Base-by-base conservation (phyloP, 192 early-diverging fungal species). In the Dissophora globulifera region DNA sequence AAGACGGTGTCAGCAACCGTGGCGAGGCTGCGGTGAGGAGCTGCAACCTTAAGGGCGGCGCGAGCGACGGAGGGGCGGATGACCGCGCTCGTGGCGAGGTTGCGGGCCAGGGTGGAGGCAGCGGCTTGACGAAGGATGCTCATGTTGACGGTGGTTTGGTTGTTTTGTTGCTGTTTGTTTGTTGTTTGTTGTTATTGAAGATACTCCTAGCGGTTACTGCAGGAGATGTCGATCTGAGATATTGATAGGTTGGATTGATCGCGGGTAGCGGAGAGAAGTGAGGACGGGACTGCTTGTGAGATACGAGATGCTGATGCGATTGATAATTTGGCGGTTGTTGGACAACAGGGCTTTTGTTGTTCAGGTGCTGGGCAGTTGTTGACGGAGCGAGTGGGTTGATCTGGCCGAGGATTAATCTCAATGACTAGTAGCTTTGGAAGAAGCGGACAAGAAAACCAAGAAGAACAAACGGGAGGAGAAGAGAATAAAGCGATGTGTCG, bases 1-100 rank as follows among this genome's bases (percentile, higher is more conserved):
- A 85, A 82, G 45, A 84, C 71, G 31, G 88, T 78, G 7, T 87
- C 85, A 15, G 83, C 83, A 12, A 87, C 85, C 3, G 86, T 88
- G 26, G 87, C 79, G 25, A 83, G 64, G 38, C 79, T 66, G 32
- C 81, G 81, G 30, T 48, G 40, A 9, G 54, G 55, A 16, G 49
- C 56, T 22, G 70, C 27, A 23, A 52, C 25, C 57, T 59, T 59
- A 33, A 61, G 47, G 16, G 43, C 57, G 8, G 58, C 19, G 43
- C 67, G 58, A 19, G 46, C 11, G 41, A 61, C 5, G 29, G 29
- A 51, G 23, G 67, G 67, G 40, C 62, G 71, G 22, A 50, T 31
- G 17, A 66, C 31, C 35, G 62, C 51, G 16, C 31, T 53, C 1
- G 57, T 12, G 17, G 58, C 40, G 32, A 59, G 23, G 30, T 46